Percentiles rank a stretch among this genome's conserved stretches.
Conservation (phyloP, 148 eudicot genomes). For the Rhododendron williamsianum region DNA sequence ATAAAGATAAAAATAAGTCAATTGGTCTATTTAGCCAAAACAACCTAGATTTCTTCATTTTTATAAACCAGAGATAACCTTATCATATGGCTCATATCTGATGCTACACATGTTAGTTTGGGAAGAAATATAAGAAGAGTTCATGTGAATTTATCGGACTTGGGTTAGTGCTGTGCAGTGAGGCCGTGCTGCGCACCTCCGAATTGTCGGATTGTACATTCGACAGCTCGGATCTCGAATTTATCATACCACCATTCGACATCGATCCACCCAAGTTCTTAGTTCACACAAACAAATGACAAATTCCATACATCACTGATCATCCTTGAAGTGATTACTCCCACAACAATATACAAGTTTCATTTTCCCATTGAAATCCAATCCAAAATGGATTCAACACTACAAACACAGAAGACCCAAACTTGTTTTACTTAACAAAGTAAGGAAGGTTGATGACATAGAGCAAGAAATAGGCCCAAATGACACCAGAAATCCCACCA, state of each 20-base stretch:
- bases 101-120: too few species aligned
- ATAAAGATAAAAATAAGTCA: too few species aligned
- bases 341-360: conserved; percentile 12
- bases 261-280: background rate
- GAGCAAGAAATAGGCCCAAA: conserved; percentile 88
- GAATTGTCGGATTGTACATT: too few species aligned
- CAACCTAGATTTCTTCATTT: too few species aligned
- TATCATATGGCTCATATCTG: too few species aligned
- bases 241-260: background rate
- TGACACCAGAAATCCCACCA: conserved; percentile 90
- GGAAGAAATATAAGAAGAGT: too few species aligned
- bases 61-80: too few species aligned
- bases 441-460: conserved; percentile 92
- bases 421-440: conserved; percentile 54
- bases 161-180: too few species aligned
- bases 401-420: background rate
- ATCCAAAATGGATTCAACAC: background rate
- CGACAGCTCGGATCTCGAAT: background rate
- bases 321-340: conserved; percentile 13
- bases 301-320: conserved; percentile 8
- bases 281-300: background rate
- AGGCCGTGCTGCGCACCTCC: too few species aligned
- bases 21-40: too few species aligned
- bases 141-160: background rate
- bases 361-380: conserved; percentile 7